Percentiles rank a stretch among this genome's conserved stretches.
phyloP scores from a whole-genome alignment of 116 monocot species.

The Trichopus zeylanicus region DNA sequence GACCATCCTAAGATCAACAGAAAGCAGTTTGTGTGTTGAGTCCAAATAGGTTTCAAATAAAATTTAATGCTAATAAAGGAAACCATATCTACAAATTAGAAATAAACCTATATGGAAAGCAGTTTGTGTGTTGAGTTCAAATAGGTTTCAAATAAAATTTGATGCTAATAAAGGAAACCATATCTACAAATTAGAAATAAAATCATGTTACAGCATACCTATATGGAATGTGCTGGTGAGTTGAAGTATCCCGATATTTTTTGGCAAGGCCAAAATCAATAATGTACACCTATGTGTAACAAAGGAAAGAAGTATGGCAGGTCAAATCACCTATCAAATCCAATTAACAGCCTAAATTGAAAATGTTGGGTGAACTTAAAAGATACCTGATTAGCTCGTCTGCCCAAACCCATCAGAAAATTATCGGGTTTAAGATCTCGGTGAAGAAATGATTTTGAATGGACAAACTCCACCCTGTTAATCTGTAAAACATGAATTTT shows the following conservation, averaged over 20 bases:
- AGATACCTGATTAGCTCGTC: constrained; percentile 64
- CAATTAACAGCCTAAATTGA: neutral
- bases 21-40: no score
- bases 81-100: neutral
- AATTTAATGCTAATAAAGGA: neutral
- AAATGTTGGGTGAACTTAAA: neutral
- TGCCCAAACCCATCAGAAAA: constrained; percentile 80
- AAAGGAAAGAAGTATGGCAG: neutral
- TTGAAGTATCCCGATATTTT: constrained; percentile 65
- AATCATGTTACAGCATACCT: constrained; percentile 23
- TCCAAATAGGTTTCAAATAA: neutral
- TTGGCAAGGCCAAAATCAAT: constrained; percentile 83
- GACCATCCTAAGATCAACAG: no score
- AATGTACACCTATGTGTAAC: constrained; percentile 46
- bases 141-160: no score
- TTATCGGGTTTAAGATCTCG: constrained; percentile 90
- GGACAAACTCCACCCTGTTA: constrained; percentile 65
- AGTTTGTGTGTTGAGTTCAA: neutral
- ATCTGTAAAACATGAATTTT: constrained; percentile 28
- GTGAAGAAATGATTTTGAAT: constrained; percentile 71
- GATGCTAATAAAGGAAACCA: neutral
- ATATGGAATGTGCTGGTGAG: constrained; percentile 67
- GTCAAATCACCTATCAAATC: neutral
- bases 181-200: neutral
- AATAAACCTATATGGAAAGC: constrained; percentile 43